phyloP scores from a whole-genome alignment of 2,329 filamentous ascomycete species.

The Alternaria sp. region DNA sequence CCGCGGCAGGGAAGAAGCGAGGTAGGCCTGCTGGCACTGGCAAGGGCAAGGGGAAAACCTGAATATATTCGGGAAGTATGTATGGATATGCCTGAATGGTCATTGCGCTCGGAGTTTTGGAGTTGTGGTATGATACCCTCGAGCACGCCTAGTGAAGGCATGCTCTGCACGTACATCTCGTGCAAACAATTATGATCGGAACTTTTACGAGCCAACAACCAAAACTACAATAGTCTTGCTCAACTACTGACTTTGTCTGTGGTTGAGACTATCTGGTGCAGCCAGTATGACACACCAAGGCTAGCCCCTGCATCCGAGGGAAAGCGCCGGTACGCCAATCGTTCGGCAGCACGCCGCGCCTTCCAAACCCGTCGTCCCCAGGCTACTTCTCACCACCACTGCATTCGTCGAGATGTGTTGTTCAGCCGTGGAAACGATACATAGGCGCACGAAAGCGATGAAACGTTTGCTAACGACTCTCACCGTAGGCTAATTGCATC shows the following conservation, averaged over 20 bases:
- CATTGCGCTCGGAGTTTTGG: background rate
- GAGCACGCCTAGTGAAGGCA: background rate
- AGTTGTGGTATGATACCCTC: constrained; percentile 16
- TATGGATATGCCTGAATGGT: background rate
- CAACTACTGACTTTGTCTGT: background rate
- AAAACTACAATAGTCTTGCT: background rate
- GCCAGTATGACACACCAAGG: background rate
- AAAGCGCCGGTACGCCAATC: constrained; percentile 8
- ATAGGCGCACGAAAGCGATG: background rate
- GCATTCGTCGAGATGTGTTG: background rate
- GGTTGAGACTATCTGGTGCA: background rate
- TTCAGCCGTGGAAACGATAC: background rate
- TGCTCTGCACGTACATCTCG: background rate
- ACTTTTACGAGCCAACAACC: background rate
- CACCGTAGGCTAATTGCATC: background rate
- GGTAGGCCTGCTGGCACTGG: constrained; percentile 31
- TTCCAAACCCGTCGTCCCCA: constrained; percentile 1
- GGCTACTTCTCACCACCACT: constrained; percentile 3
- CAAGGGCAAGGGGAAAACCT: constrained; percentile 28
- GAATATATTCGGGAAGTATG: background rate
- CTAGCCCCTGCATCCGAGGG: background rate
- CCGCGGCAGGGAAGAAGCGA: constrained; percentile 21
- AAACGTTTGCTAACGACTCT: background rate
- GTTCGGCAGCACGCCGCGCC: background rate
- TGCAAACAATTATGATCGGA: background rate